These are phyloP conservation scores for Plantago ovata DNA, from an alignment of 257 asterid genomes.

Conservation along the genomic window DNA sequence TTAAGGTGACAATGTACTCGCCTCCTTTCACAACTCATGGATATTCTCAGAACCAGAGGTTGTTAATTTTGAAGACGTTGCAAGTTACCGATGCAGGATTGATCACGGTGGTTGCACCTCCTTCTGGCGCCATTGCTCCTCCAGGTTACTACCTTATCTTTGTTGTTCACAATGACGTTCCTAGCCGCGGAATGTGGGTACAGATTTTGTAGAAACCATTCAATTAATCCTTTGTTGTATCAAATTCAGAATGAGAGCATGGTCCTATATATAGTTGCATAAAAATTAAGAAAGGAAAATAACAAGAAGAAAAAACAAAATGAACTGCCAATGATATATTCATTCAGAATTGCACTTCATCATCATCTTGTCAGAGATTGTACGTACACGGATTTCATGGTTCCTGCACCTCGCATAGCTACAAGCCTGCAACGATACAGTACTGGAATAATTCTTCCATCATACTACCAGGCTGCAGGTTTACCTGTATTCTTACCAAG, in stretches of 20 bases:
- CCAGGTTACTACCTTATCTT: conserved; percentile 74
- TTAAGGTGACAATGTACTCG: conserved; percentile 67
- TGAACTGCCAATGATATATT: too few species aligned
- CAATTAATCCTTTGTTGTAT: background rate
- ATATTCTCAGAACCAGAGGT: conserved; percentile 73
- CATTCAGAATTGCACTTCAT: too few species aligned
- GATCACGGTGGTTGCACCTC: conserved; percentile 62
- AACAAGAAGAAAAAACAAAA: too few species aligned
- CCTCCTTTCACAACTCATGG: conserved; percentile 98
- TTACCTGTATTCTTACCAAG: too few species aligned
- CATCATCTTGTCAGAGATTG: too few species aligned
- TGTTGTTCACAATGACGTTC: conserved; percentile 72
- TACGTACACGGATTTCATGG: too few species aligned
- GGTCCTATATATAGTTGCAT: background rate
- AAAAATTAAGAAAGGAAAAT: too few species aligned
- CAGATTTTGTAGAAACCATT: conserved; percentile 26
- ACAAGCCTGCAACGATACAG: too few species aligned
- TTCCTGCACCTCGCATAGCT: too few species aligned
- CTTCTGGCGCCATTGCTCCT: conserved; percentile 66
- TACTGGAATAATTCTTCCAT: too few species aligned
- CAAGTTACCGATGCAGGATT: background rate
- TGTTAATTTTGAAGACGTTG: conserved; percentile 52
- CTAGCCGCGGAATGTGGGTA: conserved; percentile 83
- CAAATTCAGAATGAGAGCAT: background rate
- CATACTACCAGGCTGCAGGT: too few species aligned